Base-by-base conservation (phyloP, 805 yeast genomes). In the Candida ortonii region DNA sequence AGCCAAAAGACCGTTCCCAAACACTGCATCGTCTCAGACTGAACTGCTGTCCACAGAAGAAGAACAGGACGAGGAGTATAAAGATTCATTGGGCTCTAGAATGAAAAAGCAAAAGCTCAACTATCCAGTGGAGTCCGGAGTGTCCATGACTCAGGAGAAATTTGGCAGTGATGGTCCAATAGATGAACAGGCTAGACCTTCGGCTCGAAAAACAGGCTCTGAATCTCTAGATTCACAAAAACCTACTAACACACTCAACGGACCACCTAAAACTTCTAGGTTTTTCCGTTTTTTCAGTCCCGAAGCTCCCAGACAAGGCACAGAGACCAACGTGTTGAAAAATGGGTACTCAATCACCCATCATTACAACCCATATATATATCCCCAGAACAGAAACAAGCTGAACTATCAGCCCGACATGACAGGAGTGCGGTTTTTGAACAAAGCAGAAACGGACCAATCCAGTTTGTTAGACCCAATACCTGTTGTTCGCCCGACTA, bases 401-500 rank as follows among this genome's bases (percentile, higher is more conserved):
- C 61, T 70, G 14, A 67, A 62, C 41, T 65, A 70, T 14, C 72
- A 71, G 3, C 53, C 70, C 14, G 75, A 71, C 34, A 52, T 46
- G 19, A 34, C 45, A 12, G 34, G 47, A 22, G 49, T 44, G 21
- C 34, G 46, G 29, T 48, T 52, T 14, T 49, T 55, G 13, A 41
- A 46, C 16, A 30, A 51, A 17, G 9, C 30, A 3, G 36, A 31
- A 11, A 27, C 24, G 6, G 32, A 30, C 28, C n/a, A 8, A 12
- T 30, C 43, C 10, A 20, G 15, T 4, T 16, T 26, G 9, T 38
- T 33, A 14, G 34, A 35, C 5, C 16, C 38, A 4, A 65, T 70
- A n/a, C 95, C 95, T 2, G 65, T 73, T 0, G 61, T 78, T 10
- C 57, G 59, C 29, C 83, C 89, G 2, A 61, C 78, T 1, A 61